Conservation (phyloP, 441 rosid species). For the Kokia cookei region DNA sequence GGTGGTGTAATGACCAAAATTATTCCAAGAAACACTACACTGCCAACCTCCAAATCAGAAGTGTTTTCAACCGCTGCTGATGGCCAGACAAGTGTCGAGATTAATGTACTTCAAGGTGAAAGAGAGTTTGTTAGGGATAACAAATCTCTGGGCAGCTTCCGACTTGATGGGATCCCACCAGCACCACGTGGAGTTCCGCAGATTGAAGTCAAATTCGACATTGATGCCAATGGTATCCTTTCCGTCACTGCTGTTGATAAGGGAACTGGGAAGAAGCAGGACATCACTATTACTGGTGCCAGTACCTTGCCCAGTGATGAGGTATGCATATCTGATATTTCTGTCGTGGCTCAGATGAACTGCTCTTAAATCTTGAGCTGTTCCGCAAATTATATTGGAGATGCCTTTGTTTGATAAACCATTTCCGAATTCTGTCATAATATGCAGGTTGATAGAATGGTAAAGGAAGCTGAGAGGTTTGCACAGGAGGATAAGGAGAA, state of each 20-base stretch:
- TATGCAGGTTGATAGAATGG: conserved; percentile 78
- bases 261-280: conserved; percentile 96
- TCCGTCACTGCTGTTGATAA: conserved; percentile 82
- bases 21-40: conserved; percentile 80
- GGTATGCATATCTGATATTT: conserved; percentile 26
- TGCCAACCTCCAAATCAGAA: conserved; percentile 92
- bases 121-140: conserved; percentile 92
- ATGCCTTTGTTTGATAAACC: neutral
- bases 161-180: conserved; percentile 88
- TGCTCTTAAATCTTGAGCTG: neutral
- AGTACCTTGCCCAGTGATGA: conserved; percentile 87
- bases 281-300: conserved; percentile 93
- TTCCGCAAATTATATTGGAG: neutral
- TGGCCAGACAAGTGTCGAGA: conserved; percentile 95
- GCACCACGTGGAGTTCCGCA: conserved; percentile 97
- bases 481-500: conserved; percentile 82
- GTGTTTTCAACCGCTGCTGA: conserved; percentile 96
- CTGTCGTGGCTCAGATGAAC: neutral
- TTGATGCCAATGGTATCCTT: conserved; percentile 90
- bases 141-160: conserved; percentile 92
- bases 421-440: neutral
- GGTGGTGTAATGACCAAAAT: conserved; percentile 95
- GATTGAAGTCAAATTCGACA: conserved; percentile 88
- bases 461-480: conserved; percentile 74
- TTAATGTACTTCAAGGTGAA: conserved; percentile 93